Evolutionary conservation across 495 filamentous ascomycete species (phyloP).

Genomic region (Aspergillus campestris): DNA sequence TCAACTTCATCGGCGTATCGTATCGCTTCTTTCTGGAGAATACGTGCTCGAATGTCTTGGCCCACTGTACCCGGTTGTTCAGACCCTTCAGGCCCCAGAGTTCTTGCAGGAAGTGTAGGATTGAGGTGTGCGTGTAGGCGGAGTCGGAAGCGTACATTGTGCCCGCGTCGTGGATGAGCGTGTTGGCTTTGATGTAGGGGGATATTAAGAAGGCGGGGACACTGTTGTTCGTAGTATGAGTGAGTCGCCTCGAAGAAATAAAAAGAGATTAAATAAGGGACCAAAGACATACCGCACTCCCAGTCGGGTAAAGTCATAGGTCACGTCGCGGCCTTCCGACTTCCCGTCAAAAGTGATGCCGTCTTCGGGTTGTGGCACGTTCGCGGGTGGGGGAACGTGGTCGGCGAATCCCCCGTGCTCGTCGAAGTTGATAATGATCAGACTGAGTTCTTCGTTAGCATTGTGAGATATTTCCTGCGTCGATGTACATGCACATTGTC

Average conservation of each 20-base stretch:
- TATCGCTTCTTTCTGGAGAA: slow-evolving; percentile 19
- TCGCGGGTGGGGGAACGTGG: slow-evolving; percentile 35
- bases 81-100: slow-evolving; percentile 34
- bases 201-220: slow-evolving; percentile 40
- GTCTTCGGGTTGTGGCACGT: slow-evolving; percentile 30
- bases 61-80: slow-evolving; percentile 34
- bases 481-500: slow-evolving; percentile 24
- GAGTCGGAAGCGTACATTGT: slow-evolving; percentile 30
- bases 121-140: slow-evolving; percentile 35
- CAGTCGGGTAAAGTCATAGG: slow-evolving; percentile 38
- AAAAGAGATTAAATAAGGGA: no score
- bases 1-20: slow-evolving; percentile 26
- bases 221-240: slow-evolving; percentile 4
- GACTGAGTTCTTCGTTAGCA: slow-evolving; percentile 7
- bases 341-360: slow-evolving; percentile 28
- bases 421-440: slow-evolving; percentile 43
- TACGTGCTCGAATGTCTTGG: slow-evolving; percentile 35
- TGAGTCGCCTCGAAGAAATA: no score
- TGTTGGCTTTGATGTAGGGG: slow-evolving; percentile 31
- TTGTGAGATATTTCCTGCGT: background rate
- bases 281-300: slow-evolving; percentile 36
- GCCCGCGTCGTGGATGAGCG: slow-evolving; percentile 32
- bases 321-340: slow-evolving; percentile 27
- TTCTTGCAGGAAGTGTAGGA: slow-evolving; percentile 34
- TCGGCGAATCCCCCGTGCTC: slow-evolving; percentile 41